Evolutionary conservation across 2,329 filamentous ascomycete species (phyloP), one percentile per base, ranked within the genome.

Genomic region (Nemania diffusa): DNA sequence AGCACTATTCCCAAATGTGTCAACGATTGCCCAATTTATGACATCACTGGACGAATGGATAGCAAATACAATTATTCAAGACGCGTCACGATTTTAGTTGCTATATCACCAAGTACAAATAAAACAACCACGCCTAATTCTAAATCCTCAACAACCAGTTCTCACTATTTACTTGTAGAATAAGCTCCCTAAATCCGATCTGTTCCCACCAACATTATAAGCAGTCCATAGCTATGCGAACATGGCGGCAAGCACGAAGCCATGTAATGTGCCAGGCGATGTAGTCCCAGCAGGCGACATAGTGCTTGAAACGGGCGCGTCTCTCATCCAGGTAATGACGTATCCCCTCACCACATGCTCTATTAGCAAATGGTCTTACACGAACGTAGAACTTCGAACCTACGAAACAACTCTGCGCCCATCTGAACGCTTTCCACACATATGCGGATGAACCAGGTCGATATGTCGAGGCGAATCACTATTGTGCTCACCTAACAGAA

Each of bases 391-490:
- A 88, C 70, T 93, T 97, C 77, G 82, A 85, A 0, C 92, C 93
- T 0, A 79, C 93, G 6, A 90, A 92, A 73, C 87, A 88, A 60
- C 86, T 97, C 56, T 96, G 93, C 79, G 92, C 92, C 0, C 92
- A 95, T 75, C 84, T 97, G 0, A 94, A 96, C 73, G 93, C 92
- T n/a, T 94, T 94, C 75, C 93, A 97, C 75, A 88, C 90, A 55
- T 96, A 96, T 75, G 90, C 90, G n/a, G 84, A 88, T 27, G 91
- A 95, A 52, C 88, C 90, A 0, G 84, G 81, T 1, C 88, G 91
- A 15, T 84, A 83, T 44, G 89, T 97, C 1, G 92, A 96, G 77
- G 83, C 92, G 0, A 94, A 96, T 75, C 93, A 97, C 78, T 97
- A 96, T 80, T 97, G 93, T 77, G 86, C 90, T 0, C 92, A 96